A percentile compares a stretch with the other conserved stretches of the same genome.
These are phyloP conservation scores for Scutellaria minor DNA, from an alignment of 257 asterid species.

Conservation along the genomic window DNA sequence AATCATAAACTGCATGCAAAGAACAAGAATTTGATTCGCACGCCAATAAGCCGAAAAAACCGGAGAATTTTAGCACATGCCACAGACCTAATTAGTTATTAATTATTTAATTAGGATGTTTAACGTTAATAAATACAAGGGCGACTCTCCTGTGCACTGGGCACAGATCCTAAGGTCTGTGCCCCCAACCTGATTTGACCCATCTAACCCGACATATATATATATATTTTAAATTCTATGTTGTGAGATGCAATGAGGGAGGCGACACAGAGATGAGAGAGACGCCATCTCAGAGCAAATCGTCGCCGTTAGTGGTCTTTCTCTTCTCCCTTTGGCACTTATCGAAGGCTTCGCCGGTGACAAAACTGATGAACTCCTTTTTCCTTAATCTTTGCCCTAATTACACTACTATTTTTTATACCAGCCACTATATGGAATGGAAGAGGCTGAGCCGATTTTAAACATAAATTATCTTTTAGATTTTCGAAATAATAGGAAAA, in stretches of 20 bases:
- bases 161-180: no score
- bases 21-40: constrained; percentile 39
- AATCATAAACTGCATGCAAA: constrained; percentile 26
- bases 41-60: constrained; percentile 52
- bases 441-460: neutral
- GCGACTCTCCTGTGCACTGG: no score
- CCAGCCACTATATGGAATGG: constrained; percentile 9
- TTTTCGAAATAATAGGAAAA: neutral
- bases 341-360: no score
- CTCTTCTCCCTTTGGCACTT: no score
- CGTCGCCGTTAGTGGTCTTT: no score
- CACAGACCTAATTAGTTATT: constrained; percentile 26
- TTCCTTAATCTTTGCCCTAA: neutral
- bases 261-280: no score
- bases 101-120: constrained; percentile 27
- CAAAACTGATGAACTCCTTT: no score
- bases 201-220: no score
- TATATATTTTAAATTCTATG: no score
- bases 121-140: neutral
- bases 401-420: neutral
- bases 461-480: neutral
- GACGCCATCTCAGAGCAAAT: no score
- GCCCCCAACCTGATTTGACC: no score
- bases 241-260: no score
- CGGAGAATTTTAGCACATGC: constrained; percentile 51